These are phyloP conservation scores for Pythium folliculosum DNA, from an alignment of 352 stramenopile genomes.

Conservation along the genomic window DNA sequence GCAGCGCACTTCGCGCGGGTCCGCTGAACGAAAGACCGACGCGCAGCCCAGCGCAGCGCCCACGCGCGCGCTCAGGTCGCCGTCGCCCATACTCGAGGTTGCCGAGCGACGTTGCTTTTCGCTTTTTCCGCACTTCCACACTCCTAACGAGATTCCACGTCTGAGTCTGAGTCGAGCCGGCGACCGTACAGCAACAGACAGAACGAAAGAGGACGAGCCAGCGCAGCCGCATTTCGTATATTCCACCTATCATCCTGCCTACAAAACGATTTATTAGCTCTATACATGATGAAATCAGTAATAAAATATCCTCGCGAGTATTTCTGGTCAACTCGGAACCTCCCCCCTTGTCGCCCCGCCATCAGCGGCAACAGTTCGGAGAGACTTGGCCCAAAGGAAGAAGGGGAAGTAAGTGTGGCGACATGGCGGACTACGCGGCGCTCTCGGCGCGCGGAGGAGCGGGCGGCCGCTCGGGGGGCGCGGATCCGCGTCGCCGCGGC, in stretches of 20 bases:
- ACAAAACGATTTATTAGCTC: background rate
- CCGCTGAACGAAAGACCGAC: slow-evolving; percentile 52
- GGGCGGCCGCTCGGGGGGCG: background rate
- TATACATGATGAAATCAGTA: background rate
- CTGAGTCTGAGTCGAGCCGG: slow-evolving; percentile 12
- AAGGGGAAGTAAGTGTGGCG: background rate
- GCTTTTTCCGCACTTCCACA: slow-evolving; percentile 10
- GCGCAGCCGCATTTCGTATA: slow-evolving; percentile 1
- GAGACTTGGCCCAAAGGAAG: background rate
- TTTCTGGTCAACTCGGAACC: slow-evolving; percentile 23
- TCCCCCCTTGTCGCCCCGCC: background rate
- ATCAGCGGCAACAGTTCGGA: slow-evolving; percentile 6
- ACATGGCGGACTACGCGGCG: slow-evolving; percentile 18
- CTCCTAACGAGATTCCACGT: background rate
- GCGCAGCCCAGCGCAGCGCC: slow-evolving; percentile 40
- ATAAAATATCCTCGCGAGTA: background rate
- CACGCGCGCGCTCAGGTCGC: slow-evolving; percentile 45
- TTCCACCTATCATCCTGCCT: background rate
- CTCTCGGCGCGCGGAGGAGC: background rate
- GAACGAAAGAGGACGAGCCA: slow-evolving; percentile 5
- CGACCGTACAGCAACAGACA: slow-evolving; percentile 5
- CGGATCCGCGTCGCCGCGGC: slow-evolving; percentile 16
- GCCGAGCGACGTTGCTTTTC: background rate
- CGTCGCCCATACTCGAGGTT: background rate
- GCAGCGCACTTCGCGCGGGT: slow-evolving; percentile 46